phyloP scores from a whole-genome alignment of 306 rosid species.

The Vigna angularis region DNA sequence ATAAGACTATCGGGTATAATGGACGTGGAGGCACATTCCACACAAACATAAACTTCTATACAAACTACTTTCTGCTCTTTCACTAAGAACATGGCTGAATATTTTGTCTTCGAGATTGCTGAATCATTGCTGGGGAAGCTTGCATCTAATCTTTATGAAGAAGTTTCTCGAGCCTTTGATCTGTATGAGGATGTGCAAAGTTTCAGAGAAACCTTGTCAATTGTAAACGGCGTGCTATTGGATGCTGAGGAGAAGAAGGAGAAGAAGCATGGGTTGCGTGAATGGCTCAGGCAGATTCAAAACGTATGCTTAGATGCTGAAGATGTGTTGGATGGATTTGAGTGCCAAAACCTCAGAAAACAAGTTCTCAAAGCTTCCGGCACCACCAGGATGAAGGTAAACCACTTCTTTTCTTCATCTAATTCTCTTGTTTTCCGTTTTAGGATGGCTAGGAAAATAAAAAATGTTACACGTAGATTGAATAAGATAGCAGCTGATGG shows the following conservation, averaged over 20 bases:
- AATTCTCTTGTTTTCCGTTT: constrained; percentile 26
- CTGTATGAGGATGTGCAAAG: constrained; percentile 1
- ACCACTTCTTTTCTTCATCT: constrained; percentile 22
- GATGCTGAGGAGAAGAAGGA: constrained; percentile 35
- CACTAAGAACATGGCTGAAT: not conserved
- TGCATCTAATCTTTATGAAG: constrained; percentile 15
- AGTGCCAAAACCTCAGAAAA: constrained; percentile 4
- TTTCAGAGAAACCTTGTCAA: constrained; percentile 2
- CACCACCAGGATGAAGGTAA: constrained; percentile 18
- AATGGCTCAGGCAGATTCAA: constrained; percentile 32
- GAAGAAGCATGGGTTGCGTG: constrained; percentile 22
- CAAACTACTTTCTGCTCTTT: not conserved
- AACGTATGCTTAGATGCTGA: not conserved
- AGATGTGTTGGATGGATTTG: constrained; percentile 29
- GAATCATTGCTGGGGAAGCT: not conserved
- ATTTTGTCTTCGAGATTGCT: not conserved
- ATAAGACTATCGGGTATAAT: no score
- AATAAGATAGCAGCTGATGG: constrained; percentile 35
- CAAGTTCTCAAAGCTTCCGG: constrained; percentile 21
- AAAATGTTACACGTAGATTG: constrained; percentile 13
- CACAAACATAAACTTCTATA: not conserved
- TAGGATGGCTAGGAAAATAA: constrained; percentile 25
- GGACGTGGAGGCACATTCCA: no score
- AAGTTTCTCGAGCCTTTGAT: constrained; percentile 26
- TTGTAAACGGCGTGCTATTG: constrained; percentile 6